A percentile compares a stretch with the other conserved stretches of the same genome.
Conservation (phyloP, 495 filamentous ascomycete genomes). For the Xylaria telfairii region DNA sequence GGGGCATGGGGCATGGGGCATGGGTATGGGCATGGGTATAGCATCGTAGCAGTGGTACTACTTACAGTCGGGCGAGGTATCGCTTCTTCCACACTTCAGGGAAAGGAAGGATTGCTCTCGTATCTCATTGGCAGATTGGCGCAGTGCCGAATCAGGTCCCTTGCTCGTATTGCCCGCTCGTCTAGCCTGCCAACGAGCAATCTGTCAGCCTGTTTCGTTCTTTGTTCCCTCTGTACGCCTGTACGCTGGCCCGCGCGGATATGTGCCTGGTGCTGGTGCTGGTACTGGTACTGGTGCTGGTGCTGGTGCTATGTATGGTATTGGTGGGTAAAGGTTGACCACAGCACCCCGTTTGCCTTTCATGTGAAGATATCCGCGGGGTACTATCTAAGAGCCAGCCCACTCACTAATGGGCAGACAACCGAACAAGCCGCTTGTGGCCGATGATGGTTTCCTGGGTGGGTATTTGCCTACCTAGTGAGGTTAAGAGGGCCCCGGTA, state of each 20-base stretch:
- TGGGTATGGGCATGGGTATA: background rate
- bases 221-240: background rate
- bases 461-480: conserved; percentile 17
- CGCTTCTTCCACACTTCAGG: background rate
- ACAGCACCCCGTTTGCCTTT: background rate
- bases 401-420: background rate
- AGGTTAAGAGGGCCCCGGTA: conserved; percentile 8
- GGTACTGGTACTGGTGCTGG: no score
- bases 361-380: conserved; percentile 21
- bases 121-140: conserved; percentile 42
- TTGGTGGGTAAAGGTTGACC: no score
- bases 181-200: conserved; percentile 15
- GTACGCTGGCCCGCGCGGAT: conserved; percentile 7
- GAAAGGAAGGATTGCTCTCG: conserved; percentile 36
- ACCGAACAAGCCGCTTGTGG: background rate
- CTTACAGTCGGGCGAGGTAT: conserved; percentile 4
- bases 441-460: conserved; percentile 12
- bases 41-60: background rate
- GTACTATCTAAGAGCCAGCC: background rate
- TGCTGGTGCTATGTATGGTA: no score
- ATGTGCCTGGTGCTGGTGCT: background rate
- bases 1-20: no score
- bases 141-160: conserved; percentile 30
- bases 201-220: conserved; percentile 14
- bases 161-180: conserved; percentile 14